Evolutionary conservation across 371 early-diverging fungal species (phyloP).

Genomic region (Blyttiomyces sp.): DNA sequence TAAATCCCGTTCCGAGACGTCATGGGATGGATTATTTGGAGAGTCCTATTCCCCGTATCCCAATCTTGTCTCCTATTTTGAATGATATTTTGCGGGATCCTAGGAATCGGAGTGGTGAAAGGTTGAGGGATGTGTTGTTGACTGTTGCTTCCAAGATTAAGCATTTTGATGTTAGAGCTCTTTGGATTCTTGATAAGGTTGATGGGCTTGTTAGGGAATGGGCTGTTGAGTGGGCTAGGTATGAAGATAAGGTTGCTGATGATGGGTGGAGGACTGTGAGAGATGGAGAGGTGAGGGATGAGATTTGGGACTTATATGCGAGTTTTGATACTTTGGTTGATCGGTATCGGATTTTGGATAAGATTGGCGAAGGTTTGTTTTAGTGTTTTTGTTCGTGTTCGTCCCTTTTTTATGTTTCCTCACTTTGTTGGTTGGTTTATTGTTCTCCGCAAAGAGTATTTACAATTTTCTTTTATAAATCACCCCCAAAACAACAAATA

Average conservation of each 20-base stretch:
- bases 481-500: slow-evolving; percentile 17
- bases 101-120: no score
- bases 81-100: no score
- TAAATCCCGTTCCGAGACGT: no score
- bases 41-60: no score
- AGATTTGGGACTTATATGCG: slow-evolving; percentile 34
- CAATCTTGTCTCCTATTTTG: no score
- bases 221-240: slow-evolving; percentile 15
- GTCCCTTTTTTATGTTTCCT: neutral
- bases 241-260: neutral
- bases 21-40: no score
- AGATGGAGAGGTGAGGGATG: slow-evolving; percentile 16
- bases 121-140: no score
- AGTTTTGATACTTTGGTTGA: slow-evolving; percentile 15
- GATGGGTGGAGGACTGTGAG: slow-evolving; percentile 4
- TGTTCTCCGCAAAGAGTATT: neutral
- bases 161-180: no score
- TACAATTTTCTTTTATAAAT: neutral
- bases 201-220: no score
- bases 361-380: slow-evolving; percentile 69
- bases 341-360: slow-evolving; percentile 63
- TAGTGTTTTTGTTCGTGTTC: neutral
- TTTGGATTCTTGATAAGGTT: no score
- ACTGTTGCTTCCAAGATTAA: no score
- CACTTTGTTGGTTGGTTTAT: neutral